A percentile compares a stretch with the other conserved stretches of the same genome.
Conservation (phyloP, 2,329 filamentous ascomycete genomes). For the Sporothrix pallida region DNA sequence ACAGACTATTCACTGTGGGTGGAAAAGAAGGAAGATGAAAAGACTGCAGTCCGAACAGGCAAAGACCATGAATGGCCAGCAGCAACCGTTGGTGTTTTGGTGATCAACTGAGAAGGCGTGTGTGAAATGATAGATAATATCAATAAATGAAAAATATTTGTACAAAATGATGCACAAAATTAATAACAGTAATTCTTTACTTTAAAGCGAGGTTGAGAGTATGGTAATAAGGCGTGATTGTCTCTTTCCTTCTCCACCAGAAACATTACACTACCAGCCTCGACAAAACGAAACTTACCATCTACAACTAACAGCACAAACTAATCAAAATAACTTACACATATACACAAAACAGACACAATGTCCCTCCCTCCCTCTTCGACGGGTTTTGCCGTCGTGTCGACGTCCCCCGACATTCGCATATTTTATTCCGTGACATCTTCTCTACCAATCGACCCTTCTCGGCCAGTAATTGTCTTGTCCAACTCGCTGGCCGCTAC, state of each 20-base stretch:
- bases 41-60: not conserved
- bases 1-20: slow-evolving; percentile 19
- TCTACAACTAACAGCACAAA: not conserved
- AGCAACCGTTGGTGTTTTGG: slow-evolving; percentile 12
- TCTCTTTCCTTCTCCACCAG: not conserved
- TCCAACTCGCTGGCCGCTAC: slow-evolving; percentile 27
- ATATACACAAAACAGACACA: not conserved
- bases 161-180: not conserved
- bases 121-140: not conserved
- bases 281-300: not conserved
- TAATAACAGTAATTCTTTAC: not conserved
- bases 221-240: not conserved
- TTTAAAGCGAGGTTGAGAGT: too few relatives aligned
- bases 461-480: slow-evolving; percentile 25
- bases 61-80: slow-evolving; percentile 20
- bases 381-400: slow-evolving; percentile 31
- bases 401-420: slow-evolving; percentile 30
- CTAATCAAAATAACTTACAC: not conserved
- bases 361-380: not conserved
- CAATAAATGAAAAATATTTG: not conserved
- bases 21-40: not conserved
- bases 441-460: slow-evolving; percentile 26
- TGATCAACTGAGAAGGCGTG: not conserved
- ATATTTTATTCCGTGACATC: slow-evolving; percentile 32
- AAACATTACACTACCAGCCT: not conserved